Evolutionary conservation across 805 yeast species (phyloP).

Genomic region (Dipodascopsis tothii): DNA sequence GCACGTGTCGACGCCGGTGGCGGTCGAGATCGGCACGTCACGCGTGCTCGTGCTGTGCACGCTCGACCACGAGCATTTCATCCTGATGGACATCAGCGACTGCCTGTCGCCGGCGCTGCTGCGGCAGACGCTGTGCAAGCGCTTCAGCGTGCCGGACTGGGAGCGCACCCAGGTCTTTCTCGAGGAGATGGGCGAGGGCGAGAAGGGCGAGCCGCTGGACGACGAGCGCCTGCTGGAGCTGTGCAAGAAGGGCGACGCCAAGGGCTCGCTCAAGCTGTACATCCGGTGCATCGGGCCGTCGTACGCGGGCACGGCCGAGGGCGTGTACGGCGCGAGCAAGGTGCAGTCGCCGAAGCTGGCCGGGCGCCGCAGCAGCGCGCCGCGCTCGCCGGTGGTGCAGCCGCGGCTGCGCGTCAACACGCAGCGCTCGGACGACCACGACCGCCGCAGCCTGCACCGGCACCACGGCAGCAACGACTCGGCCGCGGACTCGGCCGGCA

Average conservation of each 20-base stretch:
- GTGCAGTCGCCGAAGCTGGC: not conserved
- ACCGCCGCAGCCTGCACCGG: too few species aligned
- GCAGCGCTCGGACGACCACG: not conserved
- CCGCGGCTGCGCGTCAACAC: slow-evolving; percentile 7
- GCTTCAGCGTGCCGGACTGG: slow-evolving; percentile 30
- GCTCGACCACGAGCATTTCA: slow-evolving; percentile 50
- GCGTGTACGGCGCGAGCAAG: not conserved
- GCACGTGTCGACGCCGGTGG: not conserved
- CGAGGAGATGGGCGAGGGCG: slow-evolving; percentile 17
- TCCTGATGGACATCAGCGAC: slow-evolving; percentile 39
- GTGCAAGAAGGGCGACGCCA: slow-evolving; percentile 16
- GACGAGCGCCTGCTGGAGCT: slow-evolving; percentile 14
- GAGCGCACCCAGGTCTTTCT: slow-evolving; percentile 18
- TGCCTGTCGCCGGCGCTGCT: slow-evolving; percentile 32
- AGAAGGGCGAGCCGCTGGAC: slow-evolving; percentile 16
- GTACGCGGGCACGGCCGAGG: not conserved
- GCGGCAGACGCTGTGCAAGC: slow-evolving; percentile 36
- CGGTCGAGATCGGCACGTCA: too few species aligned
- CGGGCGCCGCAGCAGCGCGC: not conserved
- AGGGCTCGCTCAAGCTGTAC: slow-evolving; percentile 21
- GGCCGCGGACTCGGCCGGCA: too few species aligned
- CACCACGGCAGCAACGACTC: too few species aligned
- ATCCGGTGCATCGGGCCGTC: slow-evolving; percentile 5
- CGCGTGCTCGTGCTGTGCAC: slow-evolving; percentile 46
- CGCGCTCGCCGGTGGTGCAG: not conserved